phyloP scores from a whole-genome alignment of 192 early-diverging fungal genomes.

The Backusella luteola region DNA sequence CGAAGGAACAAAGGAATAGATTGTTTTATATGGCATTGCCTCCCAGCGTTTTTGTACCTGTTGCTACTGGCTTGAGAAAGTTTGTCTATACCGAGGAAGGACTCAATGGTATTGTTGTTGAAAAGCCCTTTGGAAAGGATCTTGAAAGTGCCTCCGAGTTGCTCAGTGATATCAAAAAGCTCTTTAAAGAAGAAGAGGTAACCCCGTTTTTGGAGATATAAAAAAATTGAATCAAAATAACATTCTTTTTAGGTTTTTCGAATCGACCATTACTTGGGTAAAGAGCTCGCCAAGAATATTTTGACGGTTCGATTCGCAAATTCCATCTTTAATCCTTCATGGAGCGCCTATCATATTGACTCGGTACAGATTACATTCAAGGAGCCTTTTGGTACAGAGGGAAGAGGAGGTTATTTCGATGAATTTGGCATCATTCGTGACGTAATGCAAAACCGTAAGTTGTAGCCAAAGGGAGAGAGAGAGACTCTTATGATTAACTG shows the following conservation, averaged over 20 bases:
- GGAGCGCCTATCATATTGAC: slow-evolving; percentile 80
- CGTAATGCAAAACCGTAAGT: slow-evolving; percentile 85
- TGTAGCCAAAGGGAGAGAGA: slow-evolving; percentile 1
- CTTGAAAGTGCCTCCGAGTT: slow-evolving; percentile 69
- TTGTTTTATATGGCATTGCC: slow-evolving; percentile 85
- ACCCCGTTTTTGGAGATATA: too few species aligned
- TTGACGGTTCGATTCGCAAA: slow-evolving; percentile 88
- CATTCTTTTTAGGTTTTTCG: slow-evolving; percentile 67
- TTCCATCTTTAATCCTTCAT: slow-evolving; percentile 83
- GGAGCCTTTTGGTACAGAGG: slow-evolving; percentile 94
- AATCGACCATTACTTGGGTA: slow-evolving; percentile 96
- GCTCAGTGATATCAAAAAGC: slow-evolving; percentile 60
- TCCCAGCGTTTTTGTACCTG: slow-evolving; percentile 86
- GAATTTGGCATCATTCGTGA: slow-evolving; percentile 98
- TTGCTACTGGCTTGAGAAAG: slow-evolving; percentile 69
- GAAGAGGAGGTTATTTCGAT: slow-evolving; percentile 97
- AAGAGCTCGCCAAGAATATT: slow-evolving; percentile 97
- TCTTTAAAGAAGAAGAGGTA: slow-evolving; percentile 82
- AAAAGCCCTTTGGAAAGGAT: slow-evolving; percentile 97
- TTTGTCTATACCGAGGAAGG: slow-evolving; percentile 63
- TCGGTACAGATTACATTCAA: slow-evolving; percentile 97
- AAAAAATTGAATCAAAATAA: too few species aligned
- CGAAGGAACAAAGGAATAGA: slow-evolving; percentile 39
- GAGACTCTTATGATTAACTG: neutral
- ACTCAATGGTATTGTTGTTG: slow-evolving; percentile 83